Evolutionary conservation across 2,329 filamentous ascomycete species (phyloP).

Genomic region (Fusarium marasasianum): DNA sequence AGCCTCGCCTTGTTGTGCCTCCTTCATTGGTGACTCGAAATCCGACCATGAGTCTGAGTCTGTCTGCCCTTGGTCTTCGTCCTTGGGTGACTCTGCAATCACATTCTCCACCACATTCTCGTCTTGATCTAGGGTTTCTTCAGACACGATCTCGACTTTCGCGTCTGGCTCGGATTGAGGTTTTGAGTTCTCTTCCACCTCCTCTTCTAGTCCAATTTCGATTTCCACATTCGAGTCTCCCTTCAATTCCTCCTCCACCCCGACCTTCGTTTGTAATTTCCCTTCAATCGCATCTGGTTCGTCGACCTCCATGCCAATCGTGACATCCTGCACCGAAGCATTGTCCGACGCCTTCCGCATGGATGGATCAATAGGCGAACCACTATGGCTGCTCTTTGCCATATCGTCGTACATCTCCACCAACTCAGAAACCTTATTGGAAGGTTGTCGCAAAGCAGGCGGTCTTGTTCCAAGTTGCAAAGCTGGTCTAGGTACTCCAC

Average conservation of each 20-base stretch:
- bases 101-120: background rate
- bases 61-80: background rate
- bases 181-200: background rate
- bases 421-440: constrained; percentile 60
- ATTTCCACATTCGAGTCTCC: background rate
- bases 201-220: background rate
- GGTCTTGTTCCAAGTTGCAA: constrained; percentile 14
- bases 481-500: constrained; percentile 26
- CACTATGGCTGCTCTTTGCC: constrained; percentile 37
- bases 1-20: background rate
- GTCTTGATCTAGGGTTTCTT: background rate
- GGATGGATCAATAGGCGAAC: constrained; percentile 35
- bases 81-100: background rate
- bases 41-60: constrained; percentile 34
- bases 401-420: constrained; percentile 62
- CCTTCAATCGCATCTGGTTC: background rate
- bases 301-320: background rate
- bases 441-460: constrained; percentile 36
- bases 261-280: background rate
- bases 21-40: constrained; percentile 29
- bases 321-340: background rate
- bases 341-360: constrained; percentile 20
- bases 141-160: background rate
- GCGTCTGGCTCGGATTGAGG: background rate
- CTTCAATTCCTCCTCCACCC: background rate